These are phyloP conservation scores for Aspergillus proliferans DNA, from an alignment of 2,329 filamentous ascomycete species.

Conservation along the genomic window DNA sequence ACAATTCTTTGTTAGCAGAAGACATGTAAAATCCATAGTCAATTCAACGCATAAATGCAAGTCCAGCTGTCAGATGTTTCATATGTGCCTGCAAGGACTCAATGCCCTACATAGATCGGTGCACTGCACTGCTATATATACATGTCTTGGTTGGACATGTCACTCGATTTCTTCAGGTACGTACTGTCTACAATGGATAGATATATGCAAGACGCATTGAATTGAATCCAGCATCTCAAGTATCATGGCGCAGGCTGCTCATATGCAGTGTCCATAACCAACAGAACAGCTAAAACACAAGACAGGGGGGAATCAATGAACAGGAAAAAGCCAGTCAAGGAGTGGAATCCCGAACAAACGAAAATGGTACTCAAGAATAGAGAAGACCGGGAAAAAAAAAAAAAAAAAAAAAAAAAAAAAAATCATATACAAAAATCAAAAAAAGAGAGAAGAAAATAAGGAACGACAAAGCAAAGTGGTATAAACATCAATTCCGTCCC, in stretches of 20 bases:
- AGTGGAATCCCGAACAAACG: conserved; percentile 1
- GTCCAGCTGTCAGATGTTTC: not conserved
- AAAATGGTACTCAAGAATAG: conserved; percentile 6
- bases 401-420: not conserved
- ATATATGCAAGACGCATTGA: not conserved
- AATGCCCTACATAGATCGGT: not conserved
- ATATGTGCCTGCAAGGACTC: not conserved
- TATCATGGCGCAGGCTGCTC: not conserved
- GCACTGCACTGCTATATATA: not conserved
- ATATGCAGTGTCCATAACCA: not conserved
- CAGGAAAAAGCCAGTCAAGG: not conserved
- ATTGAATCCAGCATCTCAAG: not conserved
- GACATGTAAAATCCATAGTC: too few species aligned
- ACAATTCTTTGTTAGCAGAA: too few species aligned
- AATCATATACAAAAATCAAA: conserved; percentile 13
- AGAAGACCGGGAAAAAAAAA: conserved; percentile 4
- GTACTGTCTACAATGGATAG: too few species aligned
- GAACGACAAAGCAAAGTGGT: conserved; percentile 6
- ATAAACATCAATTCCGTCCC: conserved; percentile 12
- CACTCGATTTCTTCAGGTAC: too few species aligned
- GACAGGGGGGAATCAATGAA: not conserved
- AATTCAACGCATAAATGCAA: not conserved
- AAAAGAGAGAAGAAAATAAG: conserved; percentile 4
- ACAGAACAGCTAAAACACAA: not conserved
- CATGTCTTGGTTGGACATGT: not conserved